Conservation (phyloP, 345 rosid species). For the Aegle marmelos region DNA sequence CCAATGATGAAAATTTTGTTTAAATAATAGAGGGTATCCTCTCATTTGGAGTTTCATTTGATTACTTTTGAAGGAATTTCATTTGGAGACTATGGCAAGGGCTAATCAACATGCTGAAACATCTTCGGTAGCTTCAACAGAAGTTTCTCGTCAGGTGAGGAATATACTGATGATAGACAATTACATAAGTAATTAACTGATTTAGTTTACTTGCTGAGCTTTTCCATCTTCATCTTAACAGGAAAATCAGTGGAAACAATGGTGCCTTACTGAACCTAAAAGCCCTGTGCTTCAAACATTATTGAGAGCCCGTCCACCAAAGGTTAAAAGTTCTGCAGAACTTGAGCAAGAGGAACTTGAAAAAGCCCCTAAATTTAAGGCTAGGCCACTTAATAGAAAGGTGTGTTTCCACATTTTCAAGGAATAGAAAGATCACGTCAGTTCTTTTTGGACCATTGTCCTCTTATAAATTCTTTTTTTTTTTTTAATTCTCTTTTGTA, state of each 20-base stretch:
- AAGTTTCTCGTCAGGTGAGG: conserved; percentile 62
- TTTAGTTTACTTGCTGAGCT: not conserved
- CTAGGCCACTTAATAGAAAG: conserved; percentile 93
- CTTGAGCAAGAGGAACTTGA: conserved; percentile 88
- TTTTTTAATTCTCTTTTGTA: too few relatives aligned
- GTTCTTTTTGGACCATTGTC: not conserved
- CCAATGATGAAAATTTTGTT: too few relatives aligned
- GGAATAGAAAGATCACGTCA: not conserved
- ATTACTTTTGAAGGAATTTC: conserved; percentile 67
- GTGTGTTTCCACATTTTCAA: conserved; percentile 32
- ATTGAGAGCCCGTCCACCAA: conserved; percentile 83
- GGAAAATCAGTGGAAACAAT: conserved; percentile 59
- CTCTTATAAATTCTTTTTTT: not conserved
- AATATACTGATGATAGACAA: not conserved
- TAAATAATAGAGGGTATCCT: not conserved
- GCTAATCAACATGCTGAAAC: conserved; percentile 80
- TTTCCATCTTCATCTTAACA: not conserved
- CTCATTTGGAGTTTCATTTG: not conserved
- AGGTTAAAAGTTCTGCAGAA: conserved; percentile 73
- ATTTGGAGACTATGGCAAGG: conserved; percentile 74
- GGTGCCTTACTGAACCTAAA: conserved; percentile 71
- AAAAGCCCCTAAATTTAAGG: conserved; percentile 90
- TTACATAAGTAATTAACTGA: not conserved
- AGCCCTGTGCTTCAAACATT: conserved; percentile 79
- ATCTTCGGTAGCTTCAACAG: conserved; percentile 74